phyloP scores from a whole-genome alignment of 352 stramenopile genomes.

The Thalassiosira ordinaria region DNA sequence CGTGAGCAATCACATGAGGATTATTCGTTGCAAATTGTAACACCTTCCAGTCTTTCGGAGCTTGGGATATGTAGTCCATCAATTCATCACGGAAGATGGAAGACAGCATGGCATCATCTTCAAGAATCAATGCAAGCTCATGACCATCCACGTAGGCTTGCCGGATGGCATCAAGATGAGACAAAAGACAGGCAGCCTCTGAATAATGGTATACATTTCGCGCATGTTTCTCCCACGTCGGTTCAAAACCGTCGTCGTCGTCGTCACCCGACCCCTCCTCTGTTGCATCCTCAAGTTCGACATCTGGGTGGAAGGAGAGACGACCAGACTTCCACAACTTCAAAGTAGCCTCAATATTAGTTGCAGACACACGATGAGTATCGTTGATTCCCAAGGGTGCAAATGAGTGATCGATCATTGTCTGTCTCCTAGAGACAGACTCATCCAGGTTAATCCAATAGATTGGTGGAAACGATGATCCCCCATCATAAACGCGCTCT shows the following conservation, averaged over 20 bases:
- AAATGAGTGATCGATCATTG: not conserved
- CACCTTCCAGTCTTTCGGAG: constrained; percentile 8
- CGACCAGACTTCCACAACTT: not conserved
- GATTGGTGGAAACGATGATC: too few relatives aligned
- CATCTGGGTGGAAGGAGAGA: not conserved
- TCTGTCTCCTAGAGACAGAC: not conserved
- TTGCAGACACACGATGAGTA: not conserved
- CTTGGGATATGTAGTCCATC: not conserved
- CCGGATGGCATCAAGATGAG: constrained; percentile 16
- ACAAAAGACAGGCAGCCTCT: constrained; percentile 8
- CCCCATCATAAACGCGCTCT: too few relatives aligned
- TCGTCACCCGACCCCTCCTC: too few relatives aligned
- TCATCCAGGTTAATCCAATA: not conserved
- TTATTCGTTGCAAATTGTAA: constrained; percentile 13
- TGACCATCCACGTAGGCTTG: constrained; percentile 1
- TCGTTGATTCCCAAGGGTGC: not conserved
- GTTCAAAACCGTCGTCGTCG: too few relatives aligned
- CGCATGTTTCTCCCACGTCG: not conserved
- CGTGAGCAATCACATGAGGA: too few relatives aligned
- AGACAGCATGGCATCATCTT: constrained; percentile 12
- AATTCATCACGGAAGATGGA: not conserved
- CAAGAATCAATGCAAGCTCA: constrained; percentile 10
- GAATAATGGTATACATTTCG: not conserved
- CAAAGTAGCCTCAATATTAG: not conserved
- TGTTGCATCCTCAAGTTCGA: too few relatives aligned